A percentile compares a stretch with the other conserved stretches of the same genome.
Conservation (phyloP, 2,329 filamentous ascomycete species). For the Amauroascus verrucosus region DNA sequence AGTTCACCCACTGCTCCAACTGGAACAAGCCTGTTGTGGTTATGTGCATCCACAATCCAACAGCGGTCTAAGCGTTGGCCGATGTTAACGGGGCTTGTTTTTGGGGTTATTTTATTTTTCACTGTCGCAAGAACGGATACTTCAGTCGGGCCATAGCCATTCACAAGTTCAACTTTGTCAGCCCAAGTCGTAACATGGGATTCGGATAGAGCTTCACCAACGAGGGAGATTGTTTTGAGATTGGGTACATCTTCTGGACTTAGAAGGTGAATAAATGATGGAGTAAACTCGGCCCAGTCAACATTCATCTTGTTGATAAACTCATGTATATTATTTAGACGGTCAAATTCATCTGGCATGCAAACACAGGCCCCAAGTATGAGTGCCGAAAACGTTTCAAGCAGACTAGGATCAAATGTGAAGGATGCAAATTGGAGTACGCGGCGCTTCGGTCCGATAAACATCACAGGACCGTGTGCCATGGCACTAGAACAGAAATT, state of each 20-base stretch:
- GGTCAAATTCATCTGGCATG: constrained; percentile 44
- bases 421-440: constrained; percentile 46
- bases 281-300: constrained; percentile 47
- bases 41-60: constrained; percentile 32
- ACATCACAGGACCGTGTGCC: constrained; percentile 41
- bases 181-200: constrained; percentile 29
- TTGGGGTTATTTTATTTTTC: constrained; percentile 21
- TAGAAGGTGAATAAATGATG: constrained; percentile 40
- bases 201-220: constrained; percentile 19
- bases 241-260: constrained; percentile 30
- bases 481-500: constrained; percentile 46
- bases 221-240: constrained; percentile 26
- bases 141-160: constrained; percentile 34
- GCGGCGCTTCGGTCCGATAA: constrained; percentile 38
- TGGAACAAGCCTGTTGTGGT: constrained; percentile 28
- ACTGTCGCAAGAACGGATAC: constrained; percentile 27
- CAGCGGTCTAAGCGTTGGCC: constrained; percentile 25
- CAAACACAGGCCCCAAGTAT: constrained; percentile 48
- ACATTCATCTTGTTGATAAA: constrained; percentile 40
- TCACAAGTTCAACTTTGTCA: constrained; percentile 27
- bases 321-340: constrained; percentile 39
- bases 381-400: constrained; percentile 43
- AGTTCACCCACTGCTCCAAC: constrained; percentile 35
- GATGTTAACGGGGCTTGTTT: constrained; percentile 26
- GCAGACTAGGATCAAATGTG: constrained; percentile 41